phyloP scores from a whole-genome alignment of 495 filamentous ascomycete genomes.

The Tuber calosporum region DNA sequence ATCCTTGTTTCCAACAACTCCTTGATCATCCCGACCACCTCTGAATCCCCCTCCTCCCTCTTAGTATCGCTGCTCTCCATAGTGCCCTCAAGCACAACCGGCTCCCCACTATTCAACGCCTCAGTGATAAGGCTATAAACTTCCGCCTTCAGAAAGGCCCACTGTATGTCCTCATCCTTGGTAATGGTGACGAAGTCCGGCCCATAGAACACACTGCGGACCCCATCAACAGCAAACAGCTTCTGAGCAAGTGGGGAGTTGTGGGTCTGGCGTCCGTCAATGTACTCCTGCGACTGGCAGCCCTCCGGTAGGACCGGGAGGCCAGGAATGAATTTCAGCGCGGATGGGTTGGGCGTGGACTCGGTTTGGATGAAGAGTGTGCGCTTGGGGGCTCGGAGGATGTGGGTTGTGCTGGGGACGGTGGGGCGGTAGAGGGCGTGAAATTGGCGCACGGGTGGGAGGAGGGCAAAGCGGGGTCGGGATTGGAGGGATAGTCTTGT shows the following conservation, averaged over 20 bases:
- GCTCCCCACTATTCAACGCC: conserved; percentile 70
- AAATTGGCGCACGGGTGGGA: neutral
- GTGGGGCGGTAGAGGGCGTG: conserved; percentile 1
- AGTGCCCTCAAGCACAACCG: conserved; percentile 67
- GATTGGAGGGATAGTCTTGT: neutral
- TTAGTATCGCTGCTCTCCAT: conserved; percentile 42
- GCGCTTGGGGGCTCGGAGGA: conserved; percentile 43
- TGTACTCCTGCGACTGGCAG: conserved; percentile 80
- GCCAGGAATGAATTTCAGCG: conserved; percentile 90
- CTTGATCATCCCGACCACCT: conserved; percentile 96
- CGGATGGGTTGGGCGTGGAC: conserved; percentile 82
- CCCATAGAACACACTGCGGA: conserved; percentile 91
- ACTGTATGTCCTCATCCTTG: conserved; percentile 76
- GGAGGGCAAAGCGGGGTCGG: neutral
- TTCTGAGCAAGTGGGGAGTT: conserved; percentile 88
- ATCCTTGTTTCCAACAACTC: conserved; percentile 95
- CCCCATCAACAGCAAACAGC: conserved; percentile 82
- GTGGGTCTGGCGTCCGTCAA: conserved; percentile 79
- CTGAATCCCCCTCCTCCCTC: conserved; percentile 60
- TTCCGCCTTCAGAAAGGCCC: conserved; percentile 92
- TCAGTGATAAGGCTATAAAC: conserved; percentile 93
- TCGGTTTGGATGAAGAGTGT: conserved; percentile 98
- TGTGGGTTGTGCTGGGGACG: neutral
- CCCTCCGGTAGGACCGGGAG: conserved; percentile 66
- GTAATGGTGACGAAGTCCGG: conserved; percentile 94